Evolutionary conservation across 2,329 filamentous ascomycete species (phyloP).

Genomic region (Cryphonectria carpinicola): DNA sequence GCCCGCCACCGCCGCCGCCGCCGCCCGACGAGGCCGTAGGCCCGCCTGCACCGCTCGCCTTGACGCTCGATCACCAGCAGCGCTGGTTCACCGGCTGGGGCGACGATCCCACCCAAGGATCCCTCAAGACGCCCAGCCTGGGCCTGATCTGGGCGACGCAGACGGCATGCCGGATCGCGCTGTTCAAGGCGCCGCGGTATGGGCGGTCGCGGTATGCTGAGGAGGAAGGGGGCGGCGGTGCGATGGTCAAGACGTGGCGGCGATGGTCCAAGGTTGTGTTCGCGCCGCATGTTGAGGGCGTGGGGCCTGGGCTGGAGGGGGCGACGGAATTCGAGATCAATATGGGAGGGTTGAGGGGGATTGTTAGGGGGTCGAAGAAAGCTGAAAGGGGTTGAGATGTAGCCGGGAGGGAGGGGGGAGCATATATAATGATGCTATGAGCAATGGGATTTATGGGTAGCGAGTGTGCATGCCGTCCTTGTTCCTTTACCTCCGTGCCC

Average conservation of each 20-base stretch:
- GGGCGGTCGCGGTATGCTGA: constrained; percentile 38
- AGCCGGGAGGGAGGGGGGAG: no score
- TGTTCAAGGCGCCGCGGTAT: constrained; percentile 72
- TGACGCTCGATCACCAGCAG: constrained; percentile 86
- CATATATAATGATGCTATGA: constrained; percentile 3
- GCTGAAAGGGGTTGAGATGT: no score
- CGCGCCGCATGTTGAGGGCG: constrained; percentile 70
- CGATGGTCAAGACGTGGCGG: constrained; percentile 63
- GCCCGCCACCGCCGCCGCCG: constrained; percentile 24
- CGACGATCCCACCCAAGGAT: constrained; percentile 57
- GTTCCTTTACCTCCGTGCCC: background rate
- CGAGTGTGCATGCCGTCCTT: background rate
- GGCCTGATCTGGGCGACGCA: constrained; percentile 92
- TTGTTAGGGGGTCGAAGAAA: constrained; percentile 25
- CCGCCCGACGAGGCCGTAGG: constrained; percentile 38
- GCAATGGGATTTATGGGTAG: background rate
- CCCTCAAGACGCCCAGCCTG: constrained; percentile 81
- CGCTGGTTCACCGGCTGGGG: constrained; percentile 97
- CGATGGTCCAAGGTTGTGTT: constrained; percentile 90
- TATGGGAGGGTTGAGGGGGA: constrained; percentile 61
- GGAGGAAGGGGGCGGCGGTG: constrained; percentile 46
- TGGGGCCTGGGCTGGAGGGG: constrained; percentile 50
- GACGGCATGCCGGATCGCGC: constrained; percentile 77
- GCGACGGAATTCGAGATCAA: constrained; percentile 77
- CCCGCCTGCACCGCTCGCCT: constrained; percentile 50